These are phyloP conservation scores for Tubosaeta sp. DNA, from an alignment of 768 basidiomycete species.

Conservation along the genomic window DNA sequence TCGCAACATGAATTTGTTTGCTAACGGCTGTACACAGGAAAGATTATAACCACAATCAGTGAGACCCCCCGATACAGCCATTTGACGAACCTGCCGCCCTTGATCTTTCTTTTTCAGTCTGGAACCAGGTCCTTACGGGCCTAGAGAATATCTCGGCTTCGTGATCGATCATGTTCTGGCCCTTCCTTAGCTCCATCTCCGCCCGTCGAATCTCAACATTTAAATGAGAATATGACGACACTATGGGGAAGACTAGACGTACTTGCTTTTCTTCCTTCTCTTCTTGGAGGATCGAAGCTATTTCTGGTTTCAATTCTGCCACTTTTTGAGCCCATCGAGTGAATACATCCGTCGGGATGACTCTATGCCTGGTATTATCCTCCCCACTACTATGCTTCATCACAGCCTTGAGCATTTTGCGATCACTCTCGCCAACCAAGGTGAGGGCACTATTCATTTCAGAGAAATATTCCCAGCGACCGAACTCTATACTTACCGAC, in stretches of 20 bases:
- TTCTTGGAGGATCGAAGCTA: constrained; percentile 76
- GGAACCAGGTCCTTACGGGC: constrained; percentile 99
- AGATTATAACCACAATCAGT: constrained; percentile 1
- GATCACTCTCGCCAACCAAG: constrained; percentile 91
- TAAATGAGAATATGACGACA: constrained; percentile 7
- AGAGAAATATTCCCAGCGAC: constrained; percentile 2
- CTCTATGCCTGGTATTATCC: constrained; percentile 85
- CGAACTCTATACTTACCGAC: constrained; percentile 56
- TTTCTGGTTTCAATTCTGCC: constrained; percentile 67
- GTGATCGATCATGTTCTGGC: constrained; percentile 93
- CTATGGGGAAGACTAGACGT: constrained; percentile 13
- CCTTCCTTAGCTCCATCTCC: constrained; percentile 95
- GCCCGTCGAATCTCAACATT: constrained; percentile 68
- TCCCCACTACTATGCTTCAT: constrained; percentile 80
- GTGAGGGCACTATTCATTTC: constrained; percentile 71
- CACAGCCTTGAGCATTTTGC: constrained; percentile 93
- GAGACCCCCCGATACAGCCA: not conserved
- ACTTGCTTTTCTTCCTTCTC: constrained; percentile 96
- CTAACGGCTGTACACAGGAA: constrained; percentile 52
- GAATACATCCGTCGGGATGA: constrained; percentile 74
- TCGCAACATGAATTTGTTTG: constrained; percentile 63
- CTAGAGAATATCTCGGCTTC: constrained; percentile 88
- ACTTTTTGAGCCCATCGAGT: constrained; percentile 68
- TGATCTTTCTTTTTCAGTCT: constrained; percentile 77
- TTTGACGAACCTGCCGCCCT: constrained; percentile 62